Percentiles rank a stretch among this genome's conserved stretches.
Conservation (phyloP, 306 rosid species). For the Quercus variabilis region DNA sequence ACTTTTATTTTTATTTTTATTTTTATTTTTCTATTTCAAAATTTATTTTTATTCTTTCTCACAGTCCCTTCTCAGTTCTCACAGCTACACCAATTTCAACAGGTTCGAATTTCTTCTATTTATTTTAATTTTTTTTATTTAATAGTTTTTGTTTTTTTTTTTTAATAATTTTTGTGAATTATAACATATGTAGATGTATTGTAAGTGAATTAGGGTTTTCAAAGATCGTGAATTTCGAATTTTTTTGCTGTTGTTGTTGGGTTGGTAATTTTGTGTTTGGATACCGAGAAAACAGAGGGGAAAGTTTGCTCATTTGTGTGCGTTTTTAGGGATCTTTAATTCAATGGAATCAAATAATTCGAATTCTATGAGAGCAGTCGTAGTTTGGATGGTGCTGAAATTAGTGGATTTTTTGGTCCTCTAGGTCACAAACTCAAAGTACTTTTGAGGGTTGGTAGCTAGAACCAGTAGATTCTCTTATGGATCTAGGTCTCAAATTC, state of each 20-base stretch:
- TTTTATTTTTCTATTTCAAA: no score
- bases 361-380: not conserved
- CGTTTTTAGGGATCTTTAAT: not conserved
- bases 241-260: no score
- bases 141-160: no score
- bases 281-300: not conserved
- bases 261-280: not conserved
- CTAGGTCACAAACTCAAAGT: no score
- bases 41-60: no score
- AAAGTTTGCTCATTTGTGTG: not conserved
- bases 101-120: not conserved
- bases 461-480: no score
- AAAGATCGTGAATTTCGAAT: not conserved
- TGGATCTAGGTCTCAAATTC: no score
- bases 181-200: not conserved
- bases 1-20: not conserved
- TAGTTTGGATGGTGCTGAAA: not conserved
- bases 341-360: not conserved
- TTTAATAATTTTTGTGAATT: not conserved
- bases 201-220: not conserved
- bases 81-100: not conserved
- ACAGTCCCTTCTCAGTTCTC: not conserved
- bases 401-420: not conserved
- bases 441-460: no score
- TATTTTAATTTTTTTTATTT: not conserved